Conservation (phyloP, 1,284 basidiomycete species). For the Naganishia cerealis region DNA sequence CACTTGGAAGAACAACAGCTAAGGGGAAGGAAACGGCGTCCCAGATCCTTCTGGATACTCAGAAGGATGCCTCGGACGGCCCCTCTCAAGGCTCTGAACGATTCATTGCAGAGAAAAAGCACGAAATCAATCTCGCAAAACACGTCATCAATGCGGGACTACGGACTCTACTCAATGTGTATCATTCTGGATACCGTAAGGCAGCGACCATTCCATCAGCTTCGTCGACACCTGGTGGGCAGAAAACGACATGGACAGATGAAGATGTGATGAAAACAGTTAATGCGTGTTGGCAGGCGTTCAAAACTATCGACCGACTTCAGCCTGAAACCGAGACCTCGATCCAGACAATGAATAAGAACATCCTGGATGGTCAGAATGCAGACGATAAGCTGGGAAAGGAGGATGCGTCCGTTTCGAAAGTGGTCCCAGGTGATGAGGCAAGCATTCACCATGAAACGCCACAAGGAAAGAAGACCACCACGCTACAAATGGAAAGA, state of each 20-base stretch:
- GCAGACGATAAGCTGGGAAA: neutral
- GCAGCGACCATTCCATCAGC: neutral
- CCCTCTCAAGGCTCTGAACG: neutral
- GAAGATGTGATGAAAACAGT: slow-evolving; percentile 10
- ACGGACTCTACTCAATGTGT: slow-evolving; percentile 13
- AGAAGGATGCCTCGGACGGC: neutral
- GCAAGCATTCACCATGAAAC: neutral
- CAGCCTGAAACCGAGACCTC: neutral
- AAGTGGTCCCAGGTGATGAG: neutral
- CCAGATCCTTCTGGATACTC: neutral
- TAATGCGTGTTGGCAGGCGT: slow-evolving; percentile 17
- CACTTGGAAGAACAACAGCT: neutral
- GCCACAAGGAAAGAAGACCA: slow-evolving; percentile 10
- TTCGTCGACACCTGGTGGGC: neutral
- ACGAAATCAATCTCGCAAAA: slow-evolving; percentile 23
- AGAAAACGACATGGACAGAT: slow-evolving; percentile 4
- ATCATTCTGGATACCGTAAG: slow-evolving; percentile 25
- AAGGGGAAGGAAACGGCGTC: neutral
- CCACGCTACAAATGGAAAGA: slow-evolving; percentile 18
- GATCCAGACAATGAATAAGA: neutral
- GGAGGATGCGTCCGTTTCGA: neutral
- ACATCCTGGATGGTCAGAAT: neutral
- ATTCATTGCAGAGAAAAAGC: neutral
- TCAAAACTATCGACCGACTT: slow-evolving; percentile 17
- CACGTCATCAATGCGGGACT: slow-evolving; percentile 24